These are phyloP conservation scores for Talaromyces sp. DNA, from an alignment of 2,329 filamentous ascomycete species.

Conservation along the genomic window DNA sequence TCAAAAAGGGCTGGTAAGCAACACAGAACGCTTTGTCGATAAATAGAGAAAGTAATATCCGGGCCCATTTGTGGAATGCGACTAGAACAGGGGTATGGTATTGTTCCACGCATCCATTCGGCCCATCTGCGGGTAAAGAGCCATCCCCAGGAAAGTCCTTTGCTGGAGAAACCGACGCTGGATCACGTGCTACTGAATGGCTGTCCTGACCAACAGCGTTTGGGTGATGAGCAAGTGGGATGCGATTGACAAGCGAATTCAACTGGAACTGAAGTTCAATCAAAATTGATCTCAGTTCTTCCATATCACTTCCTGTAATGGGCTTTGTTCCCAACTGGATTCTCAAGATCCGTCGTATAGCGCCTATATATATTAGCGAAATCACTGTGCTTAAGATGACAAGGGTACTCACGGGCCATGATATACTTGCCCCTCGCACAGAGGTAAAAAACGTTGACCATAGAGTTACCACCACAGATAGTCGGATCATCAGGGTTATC, in stretches of 20 bases:
- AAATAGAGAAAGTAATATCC: conserved; percentile 39
- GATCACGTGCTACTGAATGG: conserved; percentile 15
- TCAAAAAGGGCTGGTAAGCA: conserved; percentile 44
- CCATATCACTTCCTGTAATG: conserved; percentile 39
- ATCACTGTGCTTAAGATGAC: not conserved
- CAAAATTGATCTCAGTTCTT: conserved; percentile 37
- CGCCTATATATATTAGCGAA: conserved; percentile 22
- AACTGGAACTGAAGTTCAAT: conserved; percentile 37
- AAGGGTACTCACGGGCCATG: conserved; percentile 34
- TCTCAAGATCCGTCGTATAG: conserved; percentile 38
- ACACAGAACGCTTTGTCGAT: conserved; percentile 44
- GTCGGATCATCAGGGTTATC: conserved; percentile 39
- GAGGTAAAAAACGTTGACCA: conserved; percentile 40
- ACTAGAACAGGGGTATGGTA: conserved; percentile 39
- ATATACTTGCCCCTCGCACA: conserved; percentile 40
- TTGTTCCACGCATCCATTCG: conserved; percentile 33
- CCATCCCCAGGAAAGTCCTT: conserved; percentile 21
- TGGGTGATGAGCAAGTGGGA: conserved; percentile 27
- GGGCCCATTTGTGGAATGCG: conserved; percentile 43
- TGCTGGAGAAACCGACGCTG: conserved; percentile 21
- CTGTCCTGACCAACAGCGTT: conserved; percentile 5
- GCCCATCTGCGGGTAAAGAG: conserved; percentile 31
- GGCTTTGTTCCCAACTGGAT: conserved; percentile 42
- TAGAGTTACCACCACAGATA: conserved; percentile 34
- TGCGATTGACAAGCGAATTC: conserved; percentile 38